Base-by-base conservation (phyloP, 768 basidiomycete genomes). In the Mycena pura region DNA sequence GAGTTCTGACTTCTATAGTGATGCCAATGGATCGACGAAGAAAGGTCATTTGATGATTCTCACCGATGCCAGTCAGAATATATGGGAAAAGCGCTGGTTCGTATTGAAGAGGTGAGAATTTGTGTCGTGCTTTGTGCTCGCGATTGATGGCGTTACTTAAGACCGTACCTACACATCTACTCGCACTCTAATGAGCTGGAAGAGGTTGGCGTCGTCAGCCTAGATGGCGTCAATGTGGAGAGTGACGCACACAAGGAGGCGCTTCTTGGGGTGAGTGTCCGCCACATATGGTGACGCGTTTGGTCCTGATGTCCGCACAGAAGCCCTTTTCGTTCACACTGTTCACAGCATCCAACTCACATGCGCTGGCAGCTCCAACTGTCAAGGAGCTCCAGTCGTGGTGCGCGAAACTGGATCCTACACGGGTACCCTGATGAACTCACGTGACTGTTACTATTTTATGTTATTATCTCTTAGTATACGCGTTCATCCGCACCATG, bases 141-240 rank as follows among this genome's bases (percentile, higher is more conserved):
- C 32, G 29, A 21, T 40, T 57, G 34, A 58, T 54, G 49, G 19
- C 56, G 58, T 32, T 63, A 17, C 50, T 46, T 0, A 63, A 96
- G 96, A 67, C 96, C 96, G 0, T 96, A 97, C 74, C 82, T 99
- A 7, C 87, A 94, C 65, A 79, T 97, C 53, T 97, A 95, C 75
- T 80, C 83, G n/a, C 87, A 88, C 64, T 91, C 91, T 6, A 89
- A 87, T 65, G 94, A 97, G 72, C 73, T 90, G 10, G 92, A 95
- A 65, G 95, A 97, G 73, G 78, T 87, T 14, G 89, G 88, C 14
- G 78, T 96, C 52, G 87, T 98, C 70, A 93, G 91, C 73, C 82
- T 98, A 52, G 83, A 80, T 38, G 91, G 91, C 29, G 93, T 94
- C 41, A 93, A 91, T 68, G 86, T 97, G 17, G 92, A 93, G 71